Conservation (phyloP, 2,329 filamentous ascomycete species). For the Neofusicoccum parvum region DNA sequence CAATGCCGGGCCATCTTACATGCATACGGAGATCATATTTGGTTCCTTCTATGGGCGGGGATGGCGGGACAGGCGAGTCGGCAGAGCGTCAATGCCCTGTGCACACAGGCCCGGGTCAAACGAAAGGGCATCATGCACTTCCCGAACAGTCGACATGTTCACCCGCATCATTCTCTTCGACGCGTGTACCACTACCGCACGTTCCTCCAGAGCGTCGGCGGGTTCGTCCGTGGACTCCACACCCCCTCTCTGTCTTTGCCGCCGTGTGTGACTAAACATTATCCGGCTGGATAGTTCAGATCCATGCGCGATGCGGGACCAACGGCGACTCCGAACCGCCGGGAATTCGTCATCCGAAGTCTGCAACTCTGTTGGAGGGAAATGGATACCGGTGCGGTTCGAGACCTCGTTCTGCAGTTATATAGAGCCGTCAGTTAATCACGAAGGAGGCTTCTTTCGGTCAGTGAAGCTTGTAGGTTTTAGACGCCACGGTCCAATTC, state of each 20-base stretch:
- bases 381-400: too few relatives aligned
- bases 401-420: too few relatives aligned
- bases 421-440: too few relatives aligned
- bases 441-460: too few relatives aligned
- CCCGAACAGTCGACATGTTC: neutral
- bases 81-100: neutral
- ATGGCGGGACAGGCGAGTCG: neutral
- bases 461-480: too few relatives aligned
- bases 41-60: neutral
- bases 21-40: conserved; percentile 15
- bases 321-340: too few relatives aligned
- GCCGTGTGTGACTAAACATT: neutral
- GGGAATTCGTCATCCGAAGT: too few relatives aligned
- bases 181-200: neutral
- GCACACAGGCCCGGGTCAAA: too few relatives aligned
- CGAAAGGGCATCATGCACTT: neutral
- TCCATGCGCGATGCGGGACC: neutral
- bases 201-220: too few relatives aligned
- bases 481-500: too few relatives aligned
- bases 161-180: neutral
- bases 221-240: neutral
- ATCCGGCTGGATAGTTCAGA: neutral
- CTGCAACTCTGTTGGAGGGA: too few relatives aligned
- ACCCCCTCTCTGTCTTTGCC: neutral
- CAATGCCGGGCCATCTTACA: neutral